Evolutionary conservation across 2,329 filamentous ascomycete species (phyloP).

Genomic region (Penicillium sclerotiorum): DNA sequence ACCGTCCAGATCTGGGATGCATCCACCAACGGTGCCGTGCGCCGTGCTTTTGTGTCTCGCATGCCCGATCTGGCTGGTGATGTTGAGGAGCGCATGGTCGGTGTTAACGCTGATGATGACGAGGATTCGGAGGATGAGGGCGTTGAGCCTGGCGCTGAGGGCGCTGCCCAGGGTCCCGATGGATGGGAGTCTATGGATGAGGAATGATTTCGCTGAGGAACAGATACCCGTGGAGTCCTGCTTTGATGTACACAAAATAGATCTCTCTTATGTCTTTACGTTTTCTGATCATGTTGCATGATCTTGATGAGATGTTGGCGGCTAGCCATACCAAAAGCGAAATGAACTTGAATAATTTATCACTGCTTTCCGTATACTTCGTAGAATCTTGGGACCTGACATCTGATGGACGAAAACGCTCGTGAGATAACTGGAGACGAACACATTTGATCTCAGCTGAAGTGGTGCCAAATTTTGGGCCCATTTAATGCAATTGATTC

Average conservation of each 20-base stretch:
- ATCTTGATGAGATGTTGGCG: background rate
- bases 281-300: slow-evolving; percentile 2
- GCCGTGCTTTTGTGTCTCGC: slow-evolving; percentile 77
- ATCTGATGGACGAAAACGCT: no score
- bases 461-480: no score
- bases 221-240: slow-evolving; percentile 27
- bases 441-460: no score
- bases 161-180: slow-evolving; percentile 51
- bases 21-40: slow-evolving; percentile 84
- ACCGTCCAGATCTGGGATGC: slow-evolving; percentile 95
- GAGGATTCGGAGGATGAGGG: slow-evolving; percentile 69
- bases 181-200: slow-evolving; percentile 61
- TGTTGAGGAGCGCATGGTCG: slow-evolving; percentile 75
- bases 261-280: slow-evolving; percentile 12
- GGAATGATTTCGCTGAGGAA: slow-evolving; percentile 26
- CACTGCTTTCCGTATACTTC: no score
- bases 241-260: slow-evolving; percentile 25
- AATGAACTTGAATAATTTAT: no score
- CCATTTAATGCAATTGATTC: no score
- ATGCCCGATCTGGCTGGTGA: slow-evolving; percentile 64
- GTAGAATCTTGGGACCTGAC: no score
- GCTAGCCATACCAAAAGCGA: background rate
- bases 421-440: no score
- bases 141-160: slow-evolving; percentile 55
- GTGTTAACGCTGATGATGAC: slow-evolving; percentile 66